Conservation (phyloP, 2,329 filamentous ascomycete genomes). For the Colletotrichum aenigma region DNA sequence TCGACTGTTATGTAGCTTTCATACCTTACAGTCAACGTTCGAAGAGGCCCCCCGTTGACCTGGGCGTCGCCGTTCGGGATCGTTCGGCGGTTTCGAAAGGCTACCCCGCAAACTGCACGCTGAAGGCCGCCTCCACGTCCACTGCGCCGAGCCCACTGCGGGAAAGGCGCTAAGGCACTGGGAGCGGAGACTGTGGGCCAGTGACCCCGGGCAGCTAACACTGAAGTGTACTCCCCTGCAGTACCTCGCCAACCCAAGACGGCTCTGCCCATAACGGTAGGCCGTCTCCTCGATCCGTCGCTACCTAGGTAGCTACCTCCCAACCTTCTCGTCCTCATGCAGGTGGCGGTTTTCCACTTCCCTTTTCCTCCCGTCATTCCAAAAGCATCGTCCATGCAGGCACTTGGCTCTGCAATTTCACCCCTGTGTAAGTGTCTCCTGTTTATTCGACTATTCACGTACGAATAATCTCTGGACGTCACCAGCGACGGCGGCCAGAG, state of each 20-base stretch:
- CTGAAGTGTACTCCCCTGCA: too few species aligned
- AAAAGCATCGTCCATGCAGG: not conserved
- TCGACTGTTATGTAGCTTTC: not conserved
- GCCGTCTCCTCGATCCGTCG: not conserved
- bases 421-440: not conserved
- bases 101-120: slow-evolving; percentile 18
- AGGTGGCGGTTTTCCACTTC: slow-evolving; percentile 3
- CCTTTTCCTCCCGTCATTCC: not conserved
- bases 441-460: not conserved
- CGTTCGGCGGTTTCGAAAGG: slow-evolving; percentile 15
- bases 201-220: not conserved
- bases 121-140: not conserved
- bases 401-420: not conserved
- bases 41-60: not conserved
- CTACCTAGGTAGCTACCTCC: not conserved
- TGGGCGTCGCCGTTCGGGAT: not conserved
- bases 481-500: not conserved
- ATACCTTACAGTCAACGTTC: not conserved
- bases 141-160: not conserved
- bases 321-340: not conserved
- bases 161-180: not conserved
- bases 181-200: slow-evolving; percentile 6
- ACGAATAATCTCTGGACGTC: not conserved
- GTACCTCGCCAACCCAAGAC: not conserved
- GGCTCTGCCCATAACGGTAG: not conserved